phyloP scores from a whole-genome alignment of 148 eudicot species.

The Oxyria digyna region DNA sequence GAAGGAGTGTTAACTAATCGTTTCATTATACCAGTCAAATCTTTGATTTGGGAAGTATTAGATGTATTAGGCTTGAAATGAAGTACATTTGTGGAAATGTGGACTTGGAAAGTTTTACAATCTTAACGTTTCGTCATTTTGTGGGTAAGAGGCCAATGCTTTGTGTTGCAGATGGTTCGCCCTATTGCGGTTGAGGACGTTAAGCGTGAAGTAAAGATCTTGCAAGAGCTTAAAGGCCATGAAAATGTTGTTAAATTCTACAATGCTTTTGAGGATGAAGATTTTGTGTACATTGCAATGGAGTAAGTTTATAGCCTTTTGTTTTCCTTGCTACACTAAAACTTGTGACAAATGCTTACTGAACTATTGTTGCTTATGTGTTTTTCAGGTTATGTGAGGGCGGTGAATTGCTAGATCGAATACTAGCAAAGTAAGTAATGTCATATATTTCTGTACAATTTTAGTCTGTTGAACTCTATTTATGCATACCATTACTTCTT shows the following conservation, averaged over 20 bases:
- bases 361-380: neutral
- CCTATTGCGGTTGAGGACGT: slow-evolving; percentile 98
- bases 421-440: slow-evolving; percentile 65
- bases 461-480: too few relatives aligned
- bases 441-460: neutral
- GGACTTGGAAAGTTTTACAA: too few relatives aligned
- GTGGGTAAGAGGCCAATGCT: neutral
- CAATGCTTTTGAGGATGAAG: slow-evolving; percentile 84
- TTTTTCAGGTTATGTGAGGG: slow-evolving; percentile 87
- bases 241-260: slow-evolving; percentile 63
- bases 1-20: too few relatives aligned
- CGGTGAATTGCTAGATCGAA: slow-evolving; percentile 91
- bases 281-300: slow-evolving; percentile 82
- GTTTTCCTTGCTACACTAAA: neutral
- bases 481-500: too few relatives aligned
- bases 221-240: slow-evolving; percentile 87
- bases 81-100: too few relatives aligned
- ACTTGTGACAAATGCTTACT: neutral
- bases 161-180: slow-evolving; percentile 66
- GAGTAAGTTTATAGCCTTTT: slow-evolving; percentile 49
- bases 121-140: neutral
- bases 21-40: too few relatives aligned
- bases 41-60: neutral
- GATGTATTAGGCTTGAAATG: too few relatives aligned
- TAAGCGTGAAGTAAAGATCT: slow-evolving; percentile 90